phyloP scores from a whole-genome alignment of 352 stramenopile species.

The Globisporangium irregulare region DNA sequence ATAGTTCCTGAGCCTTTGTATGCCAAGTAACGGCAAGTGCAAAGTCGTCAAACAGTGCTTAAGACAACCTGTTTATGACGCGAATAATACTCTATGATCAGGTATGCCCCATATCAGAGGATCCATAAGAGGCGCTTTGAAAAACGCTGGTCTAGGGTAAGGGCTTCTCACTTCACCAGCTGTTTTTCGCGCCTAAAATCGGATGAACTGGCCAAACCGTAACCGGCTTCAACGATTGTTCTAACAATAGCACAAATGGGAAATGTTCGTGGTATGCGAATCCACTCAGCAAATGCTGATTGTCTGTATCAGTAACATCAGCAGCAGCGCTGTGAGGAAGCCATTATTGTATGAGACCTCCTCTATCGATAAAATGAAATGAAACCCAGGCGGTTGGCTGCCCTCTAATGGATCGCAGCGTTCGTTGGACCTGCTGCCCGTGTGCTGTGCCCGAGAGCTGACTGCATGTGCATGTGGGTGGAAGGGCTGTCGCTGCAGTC shows the following conservation, averaged over 20 bases:
- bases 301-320: neutral
- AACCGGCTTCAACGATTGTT: neutral
- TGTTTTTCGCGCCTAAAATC: slow-evolving; percentile 1
- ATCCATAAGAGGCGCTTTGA: neutral
- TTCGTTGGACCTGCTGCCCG: neutral
- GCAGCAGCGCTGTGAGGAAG: neutral
- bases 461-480: neutral
- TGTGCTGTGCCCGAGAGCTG: neutral
- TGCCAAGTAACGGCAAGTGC: neutral
- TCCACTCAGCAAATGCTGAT: neutral
- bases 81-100: neutral
- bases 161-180: neutral
- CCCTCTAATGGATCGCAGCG: neutral
- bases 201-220: neutral
- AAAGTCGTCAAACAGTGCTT: neutral
- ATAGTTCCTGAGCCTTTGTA: neutral
- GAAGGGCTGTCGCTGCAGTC: neutral
- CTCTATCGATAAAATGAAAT: neutral
- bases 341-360: neutral
- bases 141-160: neutral
- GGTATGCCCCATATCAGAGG: neutral
- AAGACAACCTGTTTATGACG: neutral
- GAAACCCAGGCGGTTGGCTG: neutral
- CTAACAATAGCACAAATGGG: neutral
- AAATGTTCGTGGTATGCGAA: neutral